Conservation (phyloP, 495 filamentous ascomycete genomes). For the Baudoinia panamericana region DNA sequence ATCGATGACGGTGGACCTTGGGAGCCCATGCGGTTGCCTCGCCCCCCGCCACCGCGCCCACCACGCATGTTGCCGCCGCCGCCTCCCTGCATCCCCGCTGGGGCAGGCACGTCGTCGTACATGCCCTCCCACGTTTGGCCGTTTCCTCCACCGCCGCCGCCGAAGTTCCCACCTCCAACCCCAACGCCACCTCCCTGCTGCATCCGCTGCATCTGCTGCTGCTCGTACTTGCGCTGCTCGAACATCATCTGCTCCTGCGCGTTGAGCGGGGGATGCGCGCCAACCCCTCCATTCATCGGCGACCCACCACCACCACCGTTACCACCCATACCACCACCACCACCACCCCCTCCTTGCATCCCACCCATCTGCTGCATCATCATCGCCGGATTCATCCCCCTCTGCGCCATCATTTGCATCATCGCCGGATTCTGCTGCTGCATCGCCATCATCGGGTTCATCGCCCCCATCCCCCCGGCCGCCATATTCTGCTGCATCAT, state of each 20-base stretch:
- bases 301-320: slow-evolving; percentile 1
- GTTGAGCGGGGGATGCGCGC: slow-evolving; percentile 35
- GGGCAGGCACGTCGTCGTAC: slow-evolving; percentile 96
- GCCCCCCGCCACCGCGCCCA: slow-evolving; percentile 24
- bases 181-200: slow-evolving; percentile 5
- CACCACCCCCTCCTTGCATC: slow-evolving; percentile 21
- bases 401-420: slow-evolving; percentile 21
- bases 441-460: slow-evolving; percentile 17
- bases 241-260: slow-evolving; percentile 68
- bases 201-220: slow-evolving; percentile 35
- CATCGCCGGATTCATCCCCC: slow-evolving; percentile 45
- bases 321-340: slow-evolving; percentile 3
- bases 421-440: slow-evolving; percentile 24
- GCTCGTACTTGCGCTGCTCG: slow-evolving; percentile 71
- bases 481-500: slow-evolving; percentile 77
- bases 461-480: slow-evolving; percentile 40
- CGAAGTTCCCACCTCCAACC: not conserved
- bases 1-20: slow-evolving; percentile 14
- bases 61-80: slow-evolving; percentile 11
- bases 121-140: slow-evolving; percentile 90
- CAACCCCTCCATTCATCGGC: slow-evolving; percentile 6
- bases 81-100: slow-evolving; percentile 43
- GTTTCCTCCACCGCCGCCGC: slow-evolving; percentile 39
- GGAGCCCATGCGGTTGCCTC: slow-evolving; percentile 29
- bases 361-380: slow-evolving; percentile 76